Percentiles rank a stretch among this genome's conserved stretches.
Evolutionary conservation across 805 yeast species (phyloP).

Genomic region (Yarrowia keelungensis): DNA sequence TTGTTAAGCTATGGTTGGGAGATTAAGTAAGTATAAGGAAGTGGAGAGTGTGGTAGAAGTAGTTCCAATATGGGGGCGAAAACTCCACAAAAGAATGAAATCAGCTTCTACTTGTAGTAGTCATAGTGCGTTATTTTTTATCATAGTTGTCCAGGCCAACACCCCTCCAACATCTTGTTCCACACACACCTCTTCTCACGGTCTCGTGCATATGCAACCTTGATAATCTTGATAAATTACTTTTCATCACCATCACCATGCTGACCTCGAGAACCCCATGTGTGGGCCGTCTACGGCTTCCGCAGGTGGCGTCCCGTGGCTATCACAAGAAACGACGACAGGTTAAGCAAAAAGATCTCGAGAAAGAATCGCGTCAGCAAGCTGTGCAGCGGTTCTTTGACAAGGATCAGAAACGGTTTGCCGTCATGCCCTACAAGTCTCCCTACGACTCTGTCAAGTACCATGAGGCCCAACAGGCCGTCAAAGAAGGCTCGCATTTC

Average conservation of each 20-base stretch:
- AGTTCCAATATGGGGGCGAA: neutral
- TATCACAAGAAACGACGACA: constrained; percentile 31
- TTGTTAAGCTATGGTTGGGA: neutral
- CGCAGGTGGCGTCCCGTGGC: constrained; percentile 22
- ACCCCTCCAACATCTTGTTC: neutral
- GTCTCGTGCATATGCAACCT: constrained; percentile 31
- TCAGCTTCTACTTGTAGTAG: too few species aligned
- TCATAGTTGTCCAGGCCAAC: too few species aligned
- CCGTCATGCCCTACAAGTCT: constrained; percentile 33
- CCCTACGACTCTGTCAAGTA: constrained; percentile 35
- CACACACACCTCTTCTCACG: neutral
- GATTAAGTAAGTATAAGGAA: neutral
- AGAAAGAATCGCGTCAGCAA: constrained; percentile 27
- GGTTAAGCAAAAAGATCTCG: constrained; percentile 21
- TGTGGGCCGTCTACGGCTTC: constrained; percentile 33
- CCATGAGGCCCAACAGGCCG: constrained; percentile 39
- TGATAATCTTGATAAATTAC: constrained; percentile 1
- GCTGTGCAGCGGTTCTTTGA: constrained; percentile 33
- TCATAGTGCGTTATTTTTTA: too few species aligned
- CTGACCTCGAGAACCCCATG: constrained; percentile 11
- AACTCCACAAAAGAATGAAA: too few species aligned
- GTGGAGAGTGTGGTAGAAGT: neutral
- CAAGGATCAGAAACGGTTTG: constrained; percentile 31
- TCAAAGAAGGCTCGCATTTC: constrained; percentile 30
- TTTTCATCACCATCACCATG: constrained; percentile 23